Conservation (phyloP, 176 grass and related monocot genomes). For the Triticum urartu region DNA sequence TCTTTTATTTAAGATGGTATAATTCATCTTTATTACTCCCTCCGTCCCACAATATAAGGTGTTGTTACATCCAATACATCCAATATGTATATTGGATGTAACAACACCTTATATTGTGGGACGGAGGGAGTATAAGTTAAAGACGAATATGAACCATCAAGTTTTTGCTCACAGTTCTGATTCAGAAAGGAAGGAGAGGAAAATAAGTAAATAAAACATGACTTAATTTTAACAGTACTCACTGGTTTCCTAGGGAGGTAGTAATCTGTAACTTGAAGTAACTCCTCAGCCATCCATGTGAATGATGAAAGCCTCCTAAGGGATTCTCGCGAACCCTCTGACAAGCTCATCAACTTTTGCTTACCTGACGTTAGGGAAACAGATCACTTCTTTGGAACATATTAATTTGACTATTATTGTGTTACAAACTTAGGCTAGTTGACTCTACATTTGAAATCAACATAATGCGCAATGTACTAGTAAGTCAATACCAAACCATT, state of each 20-base stretch:
- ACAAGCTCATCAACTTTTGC: constrained; percentile 83
- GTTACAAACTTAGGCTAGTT: background rate
- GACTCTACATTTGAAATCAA: constrained; percentile 6
- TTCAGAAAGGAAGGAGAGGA: background rate
- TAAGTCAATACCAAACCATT: constrained; percentile 19
- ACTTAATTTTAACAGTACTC: constrained; percentile 38
- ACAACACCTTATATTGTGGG: too few relatives aligned
- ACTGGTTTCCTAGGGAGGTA: constrained; percentile 80
- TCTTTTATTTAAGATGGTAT: background rate
- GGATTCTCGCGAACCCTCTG: constrained; percentile 83
- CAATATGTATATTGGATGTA: too few relatives aligned
- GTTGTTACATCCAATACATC: too few relatives aligned
- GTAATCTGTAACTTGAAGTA: constrained; percentile 94
- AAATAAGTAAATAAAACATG: background rate
- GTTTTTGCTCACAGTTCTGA: background rate
- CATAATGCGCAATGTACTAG: constrained; percentile 8
- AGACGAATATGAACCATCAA: background rate
- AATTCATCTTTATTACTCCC: background rate
- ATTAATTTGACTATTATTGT: background rate
- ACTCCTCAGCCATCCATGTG: constrained; percentile 99
- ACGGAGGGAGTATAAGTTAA: background rate
- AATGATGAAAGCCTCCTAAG: constrained; percentile 75
- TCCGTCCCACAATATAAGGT: too few relatives aligned
- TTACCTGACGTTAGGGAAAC: constrained; percentile 59
- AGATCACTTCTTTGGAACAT: background rate